Evolutionary conservation across 371 early-diverging fungal genomes (phyloP).

Genomic region (Mucor ambiguus): DNA sequence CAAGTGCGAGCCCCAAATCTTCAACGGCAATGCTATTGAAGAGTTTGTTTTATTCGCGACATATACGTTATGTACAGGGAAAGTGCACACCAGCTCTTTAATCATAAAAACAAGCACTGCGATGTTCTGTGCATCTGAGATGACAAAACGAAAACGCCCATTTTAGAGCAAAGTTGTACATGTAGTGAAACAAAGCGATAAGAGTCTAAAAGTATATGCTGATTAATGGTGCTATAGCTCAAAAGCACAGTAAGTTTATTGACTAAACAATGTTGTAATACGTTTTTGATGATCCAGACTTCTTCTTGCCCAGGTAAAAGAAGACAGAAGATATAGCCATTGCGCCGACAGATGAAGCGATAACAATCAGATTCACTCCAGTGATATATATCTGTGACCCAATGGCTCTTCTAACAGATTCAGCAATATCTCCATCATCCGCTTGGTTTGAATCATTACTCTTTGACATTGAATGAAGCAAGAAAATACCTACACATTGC

Average conservation of each 20-base stretch:
- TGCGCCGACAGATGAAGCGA: not conserved
- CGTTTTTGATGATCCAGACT: not conserved
- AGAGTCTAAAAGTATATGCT: not conserved
- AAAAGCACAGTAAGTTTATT: not conserved
- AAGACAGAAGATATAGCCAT: conserved; percentile 4
- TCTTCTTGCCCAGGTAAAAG: conserved; percentile 4
- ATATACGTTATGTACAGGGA: too few species aligned
- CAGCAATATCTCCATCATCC: not conserved
- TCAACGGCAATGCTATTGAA: too few species aligned
- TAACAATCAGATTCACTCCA: not conserved
- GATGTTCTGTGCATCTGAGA: not conserved
- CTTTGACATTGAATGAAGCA: not conserved
- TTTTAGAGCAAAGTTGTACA: not conserved
- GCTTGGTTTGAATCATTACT: not conserved
- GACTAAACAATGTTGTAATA: conserved; percentile 5
- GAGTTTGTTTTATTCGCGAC: too few species aligned
- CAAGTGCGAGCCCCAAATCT: too few species aligned
- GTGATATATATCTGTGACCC: not conserved
- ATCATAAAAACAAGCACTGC: too few species aligned
- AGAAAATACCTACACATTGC: not conserved
- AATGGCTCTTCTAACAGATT: not conserved
- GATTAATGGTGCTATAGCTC: not conserved
- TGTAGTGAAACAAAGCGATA: not conserved
- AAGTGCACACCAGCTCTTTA: too few species aligned
- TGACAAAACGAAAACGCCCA: not conserved